A percentile compares a stretch with the other conserved stretches of the same genome.
Evolutionary conservation across 768 basidiomycete genomes (phyloP).

Genomic region (Auriscalpium microsporum): DNA sequence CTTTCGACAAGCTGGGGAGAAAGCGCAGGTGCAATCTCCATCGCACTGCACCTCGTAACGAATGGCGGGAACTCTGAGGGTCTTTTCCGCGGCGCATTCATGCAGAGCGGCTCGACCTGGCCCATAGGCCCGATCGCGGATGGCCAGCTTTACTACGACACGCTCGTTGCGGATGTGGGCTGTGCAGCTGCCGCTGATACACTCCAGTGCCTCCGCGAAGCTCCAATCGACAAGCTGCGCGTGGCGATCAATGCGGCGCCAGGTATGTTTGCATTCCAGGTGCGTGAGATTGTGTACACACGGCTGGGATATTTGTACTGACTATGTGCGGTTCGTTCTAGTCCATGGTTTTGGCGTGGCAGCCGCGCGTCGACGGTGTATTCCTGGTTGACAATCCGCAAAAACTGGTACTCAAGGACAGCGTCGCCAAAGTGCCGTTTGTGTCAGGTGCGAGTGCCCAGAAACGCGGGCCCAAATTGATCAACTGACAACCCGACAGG

Average conservation of each 20-base stretch:
- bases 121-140: neutral
- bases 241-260: neutral
- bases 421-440: conserved; percentile 7
- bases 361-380: conserved; percentile 9
- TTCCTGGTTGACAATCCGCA: conserved; percentile 8
- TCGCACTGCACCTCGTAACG: conserved; percentile 15
- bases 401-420: conserved; percentile 1
- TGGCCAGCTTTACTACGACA: conserved; percentile 12
- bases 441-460: neutral
- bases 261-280: neutral
- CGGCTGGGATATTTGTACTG: neutral
- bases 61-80: conserved; percentile 13
- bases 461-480: no score
- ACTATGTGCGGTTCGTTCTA: neutral
- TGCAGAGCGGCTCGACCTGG: conserved; percentile 8
- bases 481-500: no score
- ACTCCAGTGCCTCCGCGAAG: conserved; percentile 9
- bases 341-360: conserved; percentile 1
- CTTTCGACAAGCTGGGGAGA: conserved; percentile 14
- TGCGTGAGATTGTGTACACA: neutral
- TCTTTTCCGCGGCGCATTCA: conserved; percentile 16
- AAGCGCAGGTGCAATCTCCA: conserved; percentile 16
- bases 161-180: neutral
- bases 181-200: neutral
- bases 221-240: neutral